Conservation (phyloP, 805 yeast genomes). For the Cyberlindnera xylosilytica region DNA sequence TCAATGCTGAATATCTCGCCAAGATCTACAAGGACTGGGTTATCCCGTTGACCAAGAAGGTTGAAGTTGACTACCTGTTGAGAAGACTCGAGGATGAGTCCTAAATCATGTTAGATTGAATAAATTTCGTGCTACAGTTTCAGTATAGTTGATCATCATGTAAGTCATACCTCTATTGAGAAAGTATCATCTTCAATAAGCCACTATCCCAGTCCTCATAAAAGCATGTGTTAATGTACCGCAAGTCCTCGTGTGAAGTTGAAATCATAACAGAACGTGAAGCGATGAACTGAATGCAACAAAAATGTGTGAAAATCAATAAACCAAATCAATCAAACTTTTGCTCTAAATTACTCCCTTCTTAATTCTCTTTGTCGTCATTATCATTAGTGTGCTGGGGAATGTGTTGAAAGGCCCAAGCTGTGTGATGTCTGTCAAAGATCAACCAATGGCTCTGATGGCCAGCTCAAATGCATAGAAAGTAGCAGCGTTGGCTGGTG, state of each 20-base stretch:
- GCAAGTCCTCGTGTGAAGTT: too few relatives aligned
- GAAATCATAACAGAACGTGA: too few relatives aligned
- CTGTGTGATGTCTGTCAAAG: neutral
- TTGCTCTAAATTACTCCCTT: too few relatives aligned
- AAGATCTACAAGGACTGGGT: slow-evolving; percentile 81
- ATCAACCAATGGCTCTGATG: slow-evolving; percentile 47
- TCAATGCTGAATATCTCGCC: slow-evolving; percentile 79
- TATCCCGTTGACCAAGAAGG: slow-evolving; percentile 92
- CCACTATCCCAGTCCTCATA: too few relatives aligned
- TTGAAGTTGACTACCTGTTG: slow-evolving; percentile 87
- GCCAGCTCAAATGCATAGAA: slow-evolving; percentile 90
- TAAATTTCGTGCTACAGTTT: too few relatives aligned
- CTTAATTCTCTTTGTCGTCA: neutral
- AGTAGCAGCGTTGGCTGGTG: slow-evolving; percentile 97
- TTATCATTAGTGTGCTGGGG: neutral
- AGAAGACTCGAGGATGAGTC: slow-evolving; percentile 69
- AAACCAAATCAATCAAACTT: neutral
- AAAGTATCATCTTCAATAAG: too few relatives aligned
- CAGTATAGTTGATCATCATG: too few relatives aligned
- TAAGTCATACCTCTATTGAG: too few relatives aligned
- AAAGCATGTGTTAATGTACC: too few relatives aligned
- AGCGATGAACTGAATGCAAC: too few relatives aligned
- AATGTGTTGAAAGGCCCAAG: neutral
- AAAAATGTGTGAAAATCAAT: neutral
- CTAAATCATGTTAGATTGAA: neutral